Evolutionary conservation across 2,329 filamentous ascomycete genomes (phyloP).

Genomic region (Simplicillium sp.): DNA sequence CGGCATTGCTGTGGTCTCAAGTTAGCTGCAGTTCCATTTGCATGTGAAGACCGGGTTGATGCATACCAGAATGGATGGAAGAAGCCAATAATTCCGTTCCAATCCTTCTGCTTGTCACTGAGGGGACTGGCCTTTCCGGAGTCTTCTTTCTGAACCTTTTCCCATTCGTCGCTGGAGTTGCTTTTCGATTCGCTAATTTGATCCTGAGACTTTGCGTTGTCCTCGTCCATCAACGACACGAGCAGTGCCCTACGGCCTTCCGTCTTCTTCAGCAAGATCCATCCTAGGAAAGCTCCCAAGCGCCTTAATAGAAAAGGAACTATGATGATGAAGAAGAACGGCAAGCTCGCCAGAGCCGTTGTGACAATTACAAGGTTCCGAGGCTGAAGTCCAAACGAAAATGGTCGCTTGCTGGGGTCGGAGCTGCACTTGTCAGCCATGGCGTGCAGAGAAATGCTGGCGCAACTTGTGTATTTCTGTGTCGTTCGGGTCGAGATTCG

Average conservation of each 20-base stretch:
- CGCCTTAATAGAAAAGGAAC: conserved; percentile 22
- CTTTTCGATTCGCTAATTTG: conserved; percentile 22
- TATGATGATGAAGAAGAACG: conserved; percentile 17
- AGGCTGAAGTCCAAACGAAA: conserved; percentile 19
- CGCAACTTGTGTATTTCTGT: too few species aligned
- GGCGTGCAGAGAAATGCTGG: background rate
- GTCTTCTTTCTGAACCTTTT: conserved; percentile 49
- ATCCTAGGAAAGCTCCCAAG: conserved; percentile 43
- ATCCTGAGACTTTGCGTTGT: conserved; percentile 28
- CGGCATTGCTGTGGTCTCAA: conserved; percentile 64
- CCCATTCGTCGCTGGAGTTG: conserved; percentile 55
- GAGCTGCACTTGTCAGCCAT: conserved; percentile 19
- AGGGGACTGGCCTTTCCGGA: conserved; percentile 23
- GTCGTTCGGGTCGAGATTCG: background rate
- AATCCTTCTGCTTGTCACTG: conserved; percentile 44
- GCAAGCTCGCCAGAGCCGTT: conserved; percentile 3
- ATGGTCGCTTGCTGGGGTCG: conserved; percentile 14
- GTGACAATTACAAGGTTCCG: conserved; percentile 15
- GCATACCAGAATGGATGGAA: conserved; percentile 93
- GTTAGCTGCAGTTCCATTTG: background rate
- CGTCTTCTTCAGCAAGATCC: conserved; percentile 53
- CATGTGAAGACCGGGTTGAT: conserved; percentile 6
- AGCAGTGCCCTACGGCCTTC: conserved; percentile 52
- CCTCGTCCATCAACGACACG: conserved; percentile 38
- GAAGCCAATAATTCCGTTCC: conserved; percentile 85